Evolutionary conservation across 2,329 filamentous ascomycete genomes (phyloP).

Genomic region (Trichoderma oligosporum): DNA sequence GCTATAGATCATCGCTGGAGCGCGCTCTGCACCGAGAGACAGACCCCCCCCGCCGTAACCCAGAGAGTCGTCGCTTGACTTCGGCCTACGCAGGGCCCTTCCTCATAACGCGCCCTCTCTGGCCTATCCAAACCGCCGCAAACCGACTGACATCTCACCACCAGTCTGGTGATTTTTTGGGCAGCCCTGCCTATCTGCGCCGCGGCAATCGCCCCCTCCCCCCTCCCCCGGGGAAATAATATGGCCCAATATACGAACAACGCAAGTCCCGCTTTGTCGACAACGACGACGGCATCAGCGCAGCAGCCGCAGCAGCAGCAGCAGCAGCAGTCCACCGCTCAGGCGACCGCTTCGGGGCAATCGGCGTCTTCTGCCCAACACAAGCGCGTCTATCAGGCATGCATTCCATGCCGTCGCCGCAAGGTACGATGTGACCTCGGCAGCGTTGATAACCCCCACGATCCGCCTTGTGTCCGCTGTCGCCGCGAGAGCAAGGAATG

Average conservation of each 20-base stretch:
- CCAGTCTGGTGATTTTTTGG: neutral
- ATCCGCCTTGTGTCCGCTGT: constrained; percentile 90
- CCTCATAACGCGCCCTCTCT: constrained; percentile 20
- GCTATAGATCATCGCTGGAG: too few species aligned
- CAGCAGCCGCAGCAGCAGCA: constrained; percentile 22
- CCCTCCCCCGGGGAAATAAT: neutral
- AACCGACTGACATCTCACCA: constrained; percentile 29
- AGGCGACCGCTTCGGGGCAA: neutral
- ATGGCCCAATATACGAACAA: constrained; percentile 25
- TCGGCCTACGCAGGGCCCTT: constrained; percentile 20
- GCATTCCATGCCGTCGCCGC: constrained; percentile 58
- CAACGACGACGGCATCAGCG: constrained; percentile 22
- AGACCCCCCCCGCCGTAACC: constrained; percentile 9
- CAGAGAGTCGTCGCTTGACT: constrained; percentile 17
- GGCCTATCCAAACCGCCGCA: constrained; percentile 35
- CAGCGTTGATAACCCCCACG: constrained; percentile 87
- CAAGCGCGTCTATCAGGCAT: constrained; percentile 61
- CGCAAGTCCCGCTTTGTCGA: constrained; percentile 24
- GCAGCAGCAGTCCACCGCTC: constrained; percentile 21
- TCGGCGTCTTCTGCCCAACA: constrained; percentile 38
- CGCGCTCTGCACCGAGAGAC: constrained; percentile 4
- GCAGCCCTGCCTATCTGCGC: neutral
- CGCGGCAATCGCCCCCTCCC: too few species aligned
- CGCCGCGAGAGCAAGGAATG: constrained; percentile 94
- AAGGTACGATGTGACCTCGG: constrained; percentile 62